Evolutionary conservation across 164 flowering plant species (phyloP), one percentile per base, ranked within the genome.

Genomic region (Malania oleifera): DNA sequence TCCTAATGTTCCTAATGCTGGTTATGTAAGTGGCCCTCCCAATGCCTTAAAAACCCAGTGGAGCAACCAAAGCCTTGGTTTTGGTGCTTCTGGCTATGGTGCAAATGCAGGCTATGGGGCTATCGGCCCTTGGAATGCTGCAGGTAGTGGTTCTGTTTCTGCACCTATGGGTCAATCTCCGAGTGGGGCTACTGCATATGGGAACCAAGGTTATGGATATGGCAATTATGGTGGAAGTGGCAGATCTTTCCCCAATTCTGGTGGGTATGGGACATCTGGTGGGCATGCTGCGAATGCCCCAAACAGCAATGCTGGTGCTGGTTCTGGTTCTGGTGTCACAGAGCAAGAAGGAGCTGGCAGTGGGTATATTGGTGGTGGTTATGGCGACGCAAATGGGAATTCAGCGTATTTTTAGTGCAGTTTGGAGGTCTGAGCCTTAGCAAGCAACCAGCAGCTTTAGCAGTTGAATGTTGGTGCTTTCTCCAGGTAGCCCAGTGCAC

Each of bases 231-330:
- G 44, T 54, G 44, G 27, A 38, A 54, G 25, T 54, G 45, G 38
- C 13, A 40, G 56, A 8, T 52, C 56, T 52, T 52, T n/a, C n/a
- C n/a, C n/a, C n/a, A n/a, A 65, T 49, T 34, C 72, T 49, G 63
- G 60, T 51, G 70, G 62, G 1, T 65, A 65, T 57, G 70, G 69
- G 6, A 29, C 59, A 20, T 9, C 47, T 45, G 72, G 67, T 13
- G 67, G 59, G 14, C 63, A 45, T 41, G 41, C 54, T 60, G 60
- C 37, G 25, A 59, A 47, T 50, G 43, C 29, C 14, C 66, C 61
- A 22, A 61, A 14, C 38, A 63, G 54, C 45, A 26, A 22, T 54
- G 26, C 29, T 14, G 39, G 45, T 34, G 41, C 44, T 22, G 39
- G 56, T 52, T 39, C 56, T 52, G 19, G 25, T 11, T n/a, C n/a